A percentile compares a stretch with the other conserved stretches of the same genome.
These are phyloP conservation scores for Eimeria brunetti DNA, from an alignment of 169 alveolate genomes.

Conservation along the genomic window DNA sequence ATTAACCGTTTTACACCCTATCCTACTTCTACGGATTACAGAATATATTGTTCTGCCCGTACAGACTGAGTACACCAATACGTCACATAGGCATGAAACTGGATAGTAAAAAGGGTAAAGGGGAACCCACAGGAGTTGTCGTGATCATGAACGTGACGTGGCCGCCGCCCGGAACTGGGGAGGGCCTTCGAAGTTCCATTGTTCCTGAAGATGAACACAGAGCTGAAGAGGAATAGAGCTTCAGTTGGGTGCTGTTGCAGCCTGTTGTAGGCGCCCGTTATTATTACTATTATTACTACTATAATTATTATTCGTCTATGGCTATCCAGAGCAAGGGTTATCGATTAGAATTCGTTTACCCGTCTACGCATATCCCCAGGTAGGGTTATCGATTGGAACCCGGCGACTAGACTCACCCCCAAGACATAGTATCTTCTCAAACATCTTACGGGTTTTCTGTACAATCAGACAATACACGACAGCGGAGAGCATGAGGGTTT, in stretches of 20 bases:
- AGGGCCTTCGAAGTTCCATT: constrained; percentile 14
- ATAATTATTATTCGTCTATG: no score
- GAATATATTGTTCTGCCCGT: neutral
- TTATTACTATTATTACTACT: neutral
- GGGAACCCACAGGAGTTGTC: constrained; percentile 14
- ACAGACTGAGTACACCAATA: neutral
- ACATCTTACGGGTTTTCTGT: neutral
- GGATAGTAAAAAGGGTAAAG: no score
- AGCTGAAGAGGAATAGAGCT: neutral
- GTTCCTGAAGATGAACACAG: constrained; percentile 10
- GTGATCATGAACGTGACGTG: neutral
- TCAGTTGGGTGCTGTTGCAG: neutral
- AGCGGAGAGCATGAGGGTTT: neutral
- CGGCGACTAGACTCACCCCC: neutral
- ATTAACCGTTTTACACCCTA: neutral
- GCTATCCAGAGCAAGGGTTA: no score
- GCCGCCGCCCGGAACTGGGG: neutral
- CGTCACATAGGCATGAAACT: no score
- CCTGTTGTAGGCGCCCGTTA: neutral
- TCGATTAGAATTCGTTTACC: no score
- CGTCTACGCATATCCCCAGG: no score
- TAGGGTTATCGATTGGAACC: neutral
- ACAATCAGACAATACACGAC: neutral
- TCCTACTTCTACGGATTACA: no score
- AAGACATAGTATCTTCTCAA: neutral